Evolutionary conservation across 352 stramenopile species (phyloP), one percentile per base, ranked within the genome.

Genomic region (Thalassiosira livingstoniorum): DNA sequence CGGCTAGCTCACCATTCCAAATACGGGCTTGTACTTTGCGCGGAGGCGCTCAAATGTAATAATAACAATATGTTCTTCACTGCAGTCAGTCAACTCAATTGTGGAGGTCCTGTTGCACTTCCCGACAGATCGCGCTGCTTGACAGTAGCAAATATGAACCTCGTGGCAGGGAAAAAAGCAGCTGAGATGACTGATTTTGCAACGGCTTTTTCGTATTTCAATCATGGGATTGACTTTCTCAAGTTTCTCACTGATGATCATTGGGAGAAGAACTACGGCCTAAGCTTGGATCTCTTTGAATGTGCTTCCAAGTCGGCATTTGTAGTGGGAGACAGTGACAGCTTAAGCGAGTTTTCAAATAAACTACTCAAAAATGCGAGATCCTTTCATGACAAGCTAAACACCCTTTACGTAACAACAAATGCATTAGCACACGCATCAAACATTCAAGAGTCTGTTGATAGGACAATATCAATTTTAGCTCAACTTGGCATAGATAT

Each of bases 191-290:
- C 47, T 4, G n/a, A 58, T 58, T 58, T 58, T 23, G 11, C 47
- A 5, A 29, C 47, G 10, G 47, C 47, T 29, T 27, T 58, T 7
- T 29, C 11, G 4, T 58, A 29, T 23, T 29, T 58, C 21, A n/a
- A 58, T 11, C 7, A 58, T 23, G 47, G 47, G 27, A 58, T 58
- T 58, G 21, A 11, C 10, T 58, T 58, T 58, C 47, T 58, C n/a
- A 7, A 4, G 21, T 58, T 58, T 58, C 47, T 58, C n/a, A 7
- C 11, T 10, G 27, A n/a, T n/a, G 21, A 58, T 58, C 47, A 58
- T 58, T 58, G 47, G 47, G 11, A 27, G 11, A 58, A 10, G 4
- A 58, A 58, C n/a, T 58, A 58, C 27, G 47, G 27, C 21, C 47
- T 58, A 4, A 58, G 47, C 27, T 27, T 58, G 47, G 47, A 15